Evolutionary conservation across 1,284 basidiomycete genomes (phyloP).

Genomic region (Ustilago shanxiensis): DNA sequence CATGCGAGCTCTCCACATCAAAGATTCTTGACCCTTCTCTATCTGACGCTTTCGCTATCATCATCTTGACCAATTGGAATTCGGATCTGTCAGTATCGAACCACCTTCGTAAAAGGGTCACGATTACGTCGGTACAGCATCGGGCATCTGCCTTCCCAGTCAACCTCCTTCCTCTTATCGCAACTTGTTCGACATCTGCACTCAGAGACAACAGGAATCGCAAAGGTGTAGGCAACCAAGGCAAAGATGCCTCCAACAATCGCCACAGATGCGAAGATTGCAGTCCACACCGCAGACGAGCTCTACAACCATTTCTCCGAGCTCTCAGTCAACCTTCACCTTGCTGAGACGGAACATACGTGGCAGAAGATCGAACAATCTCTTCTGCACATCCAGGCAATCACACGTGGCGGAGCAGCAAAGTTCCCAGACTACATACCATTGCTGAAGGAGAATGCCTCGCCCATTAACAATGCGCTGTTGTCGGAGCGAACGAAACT

Average conservation of each 20-base stretch:
- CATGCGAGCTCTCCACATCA: not conserved
- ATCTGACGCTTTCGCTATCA: not conserved
- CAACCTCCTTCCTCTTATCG: too few relatives aligned
- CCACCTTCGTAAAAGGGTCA: too few relatives aligned
- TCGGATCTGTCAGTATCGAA: too few relatives aligned
- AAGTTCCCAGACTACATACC: conserved; percentile 53
- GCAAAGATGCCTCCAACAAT: conserved; percentile 23
- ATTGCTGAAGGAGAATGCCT: conserved; percentile 43
- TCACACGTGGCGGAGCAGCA: conserved; percentile 61
- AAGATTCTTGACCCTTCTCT: not conserved
- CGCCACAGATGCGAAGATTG: conserved; percentile 30
- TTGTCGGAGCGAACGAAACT: conserved; percentile 73
- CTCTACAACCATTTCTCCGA: conserved; percentile 31
- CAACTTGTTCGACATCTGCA: not conserved
- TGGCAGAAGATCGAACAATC: conserved; percentile 62
- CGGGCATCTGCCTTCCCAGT: not conserved
- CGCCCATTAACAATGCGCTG: conserved; percentile 63
- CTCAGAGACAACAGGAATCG: too few relatives aligned
- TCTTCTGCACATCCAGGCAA: conserved; percentile 51
- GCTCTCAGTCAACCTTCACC: conserved; percentile 25
- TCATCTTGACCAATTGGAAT: not conserved
- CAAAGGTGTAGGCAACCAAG: not conserved
- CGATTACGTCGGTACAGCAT: too few relatives aligned
- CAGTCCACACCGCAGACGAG: conserved; percentile 11
- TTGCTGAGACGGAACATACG: conserved; percentile 62